Conservation (phyloP, 805 yeast species). For the Kuraishia piskuri region DNA sequence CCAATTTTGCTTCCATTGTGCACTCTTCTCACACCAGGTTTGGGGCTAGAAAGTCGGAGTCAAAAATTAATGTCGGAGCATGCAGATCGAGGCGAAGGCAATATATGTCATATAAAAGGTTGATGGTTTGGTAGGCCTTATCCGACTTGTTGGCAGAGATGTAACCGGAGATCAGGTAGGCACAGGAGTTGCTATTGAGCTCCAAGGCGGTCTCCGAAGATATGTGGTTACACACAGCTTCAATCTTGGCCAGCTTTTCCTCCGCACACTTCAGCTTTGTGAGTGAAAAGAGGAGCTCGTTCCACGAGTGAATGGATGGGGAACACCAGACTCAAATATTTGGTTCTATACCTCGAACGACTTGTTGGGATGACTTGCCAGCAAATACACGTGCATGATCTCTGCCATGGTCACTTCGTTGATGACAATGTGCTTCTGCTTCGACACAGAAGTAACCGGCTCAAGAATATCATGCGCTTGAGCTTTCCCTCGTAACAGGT, state of each 20-base stretch:
- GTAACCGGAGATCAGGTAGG: conserved; percentile 38
- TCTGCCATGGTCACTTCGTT: conserved; percentile 30
- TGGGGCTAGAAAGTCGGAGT: too few species aligned
- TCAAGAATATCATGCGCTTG: conserved; percentile 7
- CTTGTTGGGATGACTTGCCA: conserved; percentile 23
- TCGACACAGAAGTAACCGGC: conserved; percentile 14
- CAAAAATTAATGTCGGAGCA: too few species aligned
- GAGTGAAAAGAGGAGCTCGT: conserved; percentile 35
- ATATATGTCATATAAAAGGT: too few species aligned
- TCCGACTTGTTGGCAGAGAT: conserved; percentile 29
- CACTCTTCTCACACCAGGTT: too few species aligned
- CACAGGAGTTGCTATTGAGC: conserved; percentile 41
- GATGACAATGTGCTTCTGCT: conserved; percentile 22
- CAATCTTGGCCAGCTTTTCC: conserved; percentile 26
- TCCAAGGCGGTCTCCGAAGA: conserved; percentile 18
- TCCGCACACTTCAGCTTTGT: conserved; percentile 15
- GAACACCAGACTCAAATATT: conserved; percentile 28
- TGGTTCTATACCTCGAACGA: conserved; percentile 43
- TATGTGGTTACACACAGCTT: conserved; percentile 23
- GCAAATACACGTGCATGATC: conserved; percentile 38
- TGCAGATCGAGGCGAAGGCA: too few species aligned
- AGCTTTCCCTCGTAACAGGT: conserved; percentile 11
- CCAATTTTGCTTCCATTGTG: too few species aligned
- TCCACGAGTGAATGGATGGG: conserved; percentile 50
- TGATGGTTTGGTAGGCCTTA: conserved; percentile 31